Percentiles rank a stretch among this genome's conserved stretches.
Conservation (phyloP, 2,329 filamentous ascomycete species). For the Pestalotiopsis sp. region DNA sequence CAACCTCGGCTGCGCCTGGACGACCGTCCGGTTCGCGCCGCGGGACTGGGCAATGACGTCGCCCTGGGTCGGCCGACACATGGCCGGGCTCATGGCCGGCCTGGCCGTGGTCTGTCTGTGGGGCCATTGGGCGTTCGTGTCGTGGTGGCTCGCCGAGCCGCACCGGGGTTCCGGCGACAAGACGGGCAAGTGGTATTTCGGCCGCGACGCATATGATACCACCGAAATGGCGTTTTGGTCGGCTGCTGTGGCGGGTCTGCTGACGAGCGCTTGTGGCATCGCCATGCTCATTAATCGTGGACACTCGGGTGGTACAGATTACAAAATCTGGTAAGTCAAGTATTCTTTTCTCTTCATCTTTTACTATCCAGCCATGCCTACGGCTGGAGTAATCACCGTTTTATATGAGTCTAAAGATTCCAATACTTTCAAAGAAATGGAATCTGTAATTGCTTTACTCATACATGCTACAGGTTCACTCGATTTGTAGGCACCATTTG, state of each 20-base stretch:
- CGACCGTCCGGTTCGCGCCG: constrained; percentile 44
- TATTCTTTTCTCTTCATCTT: not conserved
- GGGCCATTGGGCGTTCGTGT: constrained; percentile 44
- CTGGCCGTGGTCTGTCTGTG: constrained; percentile 39
- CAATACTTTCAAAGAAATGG: no score
- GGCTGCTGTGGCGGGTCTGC: constrained; percentile 45
- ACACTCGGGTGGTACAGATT: constrained; percentile 51
- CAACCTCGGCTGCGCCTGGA: constrained; percentile 49
- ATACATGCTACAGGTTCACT: constrained; percentile 37
- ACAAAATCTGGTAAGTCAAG: constrained; percentile 49
- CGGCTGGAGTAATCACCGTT: no score
- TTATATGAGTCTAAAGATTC: no score
- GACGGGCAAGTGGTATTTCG: constrained; percentile 47
- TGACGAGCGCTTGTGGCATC: constrained; percentile 41
- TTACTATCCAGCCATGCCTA: not conserved
- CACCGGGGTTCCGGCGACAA: constrained; percentile 44
- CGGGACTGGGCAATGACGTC: constrained; percentile 42
- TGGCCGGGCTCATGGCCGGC: constrained; percentile 37
- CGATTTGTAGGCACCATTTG: constrained; percentile 44
- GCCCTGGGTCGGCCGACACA: constrained; percentile 43
- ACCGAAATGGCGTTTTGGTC: constrained; percentile 54
- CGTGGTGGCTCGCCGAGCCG: constrained; percentile 49
- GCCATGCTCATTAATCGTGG: constrained; percentile 47
- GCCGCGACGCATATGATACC: constrained; percentile 43
- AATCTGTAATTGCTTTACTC: not conserved